Evolutionary conservation across 805 yeast genomes (phyloP), one percentile per base, ranked within the genome.

Genomic region (Myxozyma sirexii): DNA sequence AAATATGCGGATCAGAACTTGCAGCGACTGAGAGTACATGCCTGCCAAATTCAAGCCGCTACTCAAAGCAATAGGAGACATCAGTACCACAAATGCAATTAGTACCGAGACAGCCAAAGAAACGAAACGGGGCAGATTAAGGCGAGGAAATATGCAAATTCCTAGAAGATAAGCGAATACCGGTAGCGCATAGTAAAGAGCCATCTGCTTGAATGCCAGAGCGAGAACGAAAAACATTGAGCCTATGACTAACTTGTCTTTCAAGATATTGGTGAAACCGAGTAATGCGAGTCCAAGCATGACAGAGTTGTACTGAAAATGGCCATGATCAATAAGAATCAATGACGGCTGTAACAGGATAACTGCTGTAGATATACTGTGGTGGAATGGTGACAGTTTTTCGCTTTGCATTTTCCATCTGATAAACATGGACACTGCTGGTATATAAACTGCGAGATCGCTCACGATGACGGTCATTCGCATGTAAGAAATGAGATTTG

Each of bases 131-230:
- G 81, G 71, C n/a, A 87, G 57, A 62, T 84, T 82, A 61, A 87
- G 72, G 13, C 77, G 73, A 4, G 77, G 79, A 24, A 67, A 57
- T 15, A 77, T 57, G 54, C 82, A 79, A 19, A 68, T 73, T 15
- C 94, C 86, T 52, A 94, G 78, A 24, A 94, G 78, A 69, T 86
- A 92, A 37, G 84, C 85, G 74, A 94, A 94, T 42, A 94, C 84
- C 43, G 89, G 84, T 13, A 98, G 97, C 0, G 97, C 83, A 73
- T 91, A 94, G 74, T 92, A 94, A 33, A 94, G 78, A 0, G 97
- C 88, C 98, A 94, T 94, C 70, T 93, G 99, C 73, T 94, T 94
- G 78, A 92, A 94, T 43, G 88, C 82, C 13, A 94, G 75, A 1
- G 97, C 82, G 47, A 84, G 69, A 2, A 90, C 87, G 72, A 92